Base-by-base conservation (phyloP, 805 yeast species). In the Schwanniomyces polymorphus region DNA sequence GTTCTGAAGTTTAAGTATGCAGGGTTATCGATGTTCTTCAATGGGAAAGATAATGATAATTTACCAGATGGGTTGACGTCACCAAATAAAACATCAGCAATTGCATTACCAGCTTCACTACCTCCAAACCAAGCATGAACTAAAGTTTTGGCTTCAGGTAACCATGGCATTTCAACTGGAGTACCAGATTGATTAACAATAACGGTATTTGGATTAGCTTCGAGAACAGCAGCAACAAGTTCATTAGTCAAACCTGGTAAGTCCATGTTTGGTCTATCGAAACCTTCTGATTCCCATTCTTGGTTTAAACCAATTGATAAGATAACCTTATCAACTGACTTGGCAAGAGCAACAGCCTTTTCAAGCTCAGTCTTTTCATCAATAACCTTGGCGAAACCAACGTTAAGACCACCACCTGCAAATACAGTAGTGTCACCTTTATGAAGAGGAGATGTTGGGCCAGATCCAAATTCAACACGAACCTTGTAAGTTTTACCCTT, bases 401-500 rank as follows among this genome's bases (percentile, higher is more conserved):
- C 39, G 21, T 42, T 43, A 28, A 58, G 28, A 38, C 61, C 63
- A 41, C 64, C 67, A 42, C 60, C 64, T 43, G 54, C 57, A 34
- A 57, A 55, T 34, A 42, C 53, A 31, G 50, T 49, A 17, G 46
- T 43, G 26, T 31, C 21, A 9, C 17, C 27, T 5, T n/a, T 42
- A 8, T 10, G 33, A 21, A 45, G 38, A 5, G 75, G 67, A 17
- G 77, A 69, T 14, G 52, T 54, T 29, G 54, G 54, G 21, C 46
- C 44, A 12, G 62, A 56, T 16, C 85, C 86, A 56, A 71, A 81
- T 55, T 76, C 80, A 42, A 81, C 70, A 44, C 61, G 66, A 47
- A 81, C 50, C 18, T 64, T 63, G 66, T 81, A 80, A 9, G 55
- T 56, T 35, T 64, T 58, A 5, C 83, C 86, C 46, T 67, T 69